Conservation (phyloP, 2,329 filamentous ascomycete genomes). For the Alternaria ventricosa region DNA sequence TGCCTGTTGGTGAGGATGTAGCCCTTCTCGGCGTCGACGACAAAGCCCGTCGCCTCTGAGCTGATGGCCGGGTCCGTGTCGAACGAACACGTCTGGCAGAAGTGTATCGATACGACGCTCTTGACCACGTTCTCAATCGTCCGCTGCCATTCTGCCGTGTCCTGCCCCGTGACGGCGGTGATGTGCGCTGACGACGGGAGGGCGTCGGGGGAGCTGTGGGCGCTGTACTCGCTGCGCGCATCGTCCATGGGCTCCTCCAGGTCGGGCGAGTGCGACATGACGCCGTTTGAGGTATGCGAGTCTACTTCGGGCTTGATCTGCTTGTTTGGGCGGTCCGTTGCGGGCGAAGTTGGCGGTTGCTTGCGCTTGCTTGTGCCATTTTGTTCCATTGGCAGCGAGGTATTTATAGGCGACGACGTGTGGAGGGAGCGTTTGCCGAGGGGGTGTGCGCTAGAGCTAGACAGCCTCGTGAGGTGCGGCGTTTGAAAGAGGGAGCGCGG, state of each 20-base stretch:
- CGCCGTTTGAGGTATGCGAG: constrained; percentile 48
- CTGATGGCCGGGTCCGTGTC: constrained; percentile 95
- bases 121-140: constrained; percentile 93
- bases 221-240: constrained; percentile 43
- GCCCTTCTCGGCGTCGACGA: constrained; percentile 92
- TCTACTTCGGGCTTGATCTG: constrained; percentile 59
- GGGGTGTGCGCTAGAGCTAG: constrained; percentile 8
- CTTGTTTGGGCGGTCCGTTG: constrained; percentile 60
- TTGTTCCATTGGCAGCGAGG: constrained; percentile 53
- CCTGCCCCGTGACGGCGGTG: constrained; percentile 56
- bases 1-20: constrained; percentile 69
- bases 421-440: constrained; percentile 11
- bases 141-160: constrained; percentile 89
- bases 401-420: constrained; percentile 3
- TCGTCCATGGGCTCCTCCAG: constrained; percentile 45
- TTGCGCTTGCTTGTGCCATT: constrained; percentile 63
- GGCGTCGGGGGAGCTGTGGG: constrained; percentile 53
- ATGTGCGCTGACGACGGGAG: constrained; percentile 37
- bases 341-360: constrained; percentile 57
- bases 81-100: constrained; percentile 97
- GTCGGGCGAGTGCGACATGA: constrained; percentile 22
- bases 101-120: constrained; percentile 98
- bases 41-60: constrained; percentile 96
- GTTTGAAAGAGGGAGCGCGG: constrained; percentile 6
- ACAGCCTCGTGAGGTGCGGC: background rate